Base-by-base conservation (phyloP, 345 rosid species). In the Camelina sativa region DNA sequence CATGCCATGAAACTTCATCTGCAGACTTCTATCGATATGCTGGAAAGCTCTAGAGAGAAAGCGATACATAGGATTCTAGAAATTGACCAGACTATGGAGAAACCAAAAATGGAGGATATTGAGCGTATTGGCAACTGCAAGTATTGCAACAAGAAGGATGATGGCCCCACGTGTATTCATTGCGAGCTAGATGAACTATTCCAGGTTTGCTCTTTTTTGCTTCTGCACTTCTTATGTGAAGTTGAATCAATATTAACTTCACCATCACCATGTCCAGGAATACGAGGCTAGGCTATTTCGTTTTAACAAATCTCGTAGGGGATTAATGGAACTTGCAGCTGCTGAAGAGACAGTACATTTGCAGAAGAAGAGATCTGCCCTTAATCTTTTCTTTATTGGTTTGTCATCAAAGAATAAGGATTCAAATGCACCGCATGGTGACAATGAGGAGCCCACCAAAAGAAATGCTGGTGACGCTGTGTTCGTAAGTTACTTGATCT, bases 201-300 rank as follows among this genome's bases (percentile, higher is more conserved):
- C 80, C 84, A 89, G 93, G 97, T 94, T 65, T 67, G 80, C 28
- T 76, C 19, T 61, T 58, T 66, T 38, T 62, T 57, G 55, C 65
- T 38, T 67, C 55, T 75, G 16, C 57, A 28, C 38, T 71, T 28
- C 38, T 71, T 28, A 25, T 53, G 72, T 78, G 57, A 54, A 62
- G 22, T 19, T 41, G n/a, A 25, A 73, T 57, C 7, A 54, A 51
- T 48, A 34, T 53, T 43, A 54, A 54, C 7, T 61, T 40, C 64
- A 65, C 59, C 50, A 43, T 58, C 70, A 28, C 67, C 62, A 15
- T 73, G 30, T 43, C 62, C 81, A 94, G 98, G 88, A 83, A 70
- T 91, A 94, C 54, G 95, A 86, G 80, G 96, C 98, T 54, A 88
- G 97, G 85, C 86, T 94, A 38, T 94, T 94, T 78, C 89, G 89